These are phyloP conservation scores for Sporopachydermia quercuum DNA, from an alignment of 805 yeast species.

Conservation along the genomic window DNA sequence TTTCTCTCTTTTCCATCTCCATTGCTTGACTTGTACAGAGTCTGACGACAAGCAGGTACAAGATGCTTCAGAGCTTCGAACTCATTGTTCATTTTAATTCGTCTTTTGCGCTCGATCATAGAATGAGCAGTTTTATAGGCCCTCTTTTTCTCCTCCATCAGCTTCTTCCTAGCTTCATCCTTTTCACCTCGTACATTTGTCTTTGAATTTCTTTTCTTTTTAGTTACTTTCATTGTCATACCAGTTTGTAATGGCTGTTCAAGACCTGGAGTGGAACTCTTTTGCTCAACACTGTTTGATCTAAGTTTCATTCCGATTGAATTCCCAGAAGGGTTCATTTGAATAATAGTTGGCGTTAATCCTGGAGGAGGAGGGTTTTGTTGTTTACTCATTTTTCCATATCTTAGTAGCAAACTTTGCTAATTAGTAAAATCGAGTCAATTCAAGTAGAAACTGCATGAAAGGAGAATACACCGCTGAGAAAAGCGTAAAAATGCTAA, in stretches of 20 bases:
- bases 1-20: background rate
- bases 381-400: no score
- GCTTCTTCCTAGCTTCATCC: background rate
- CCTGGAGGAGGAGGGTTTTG: background rate
- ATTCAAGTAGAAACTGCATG: no score
- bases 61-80: slow-evolving; percentile 66
- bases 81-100: slow-evolving; percentile 69
- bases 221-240: no score
- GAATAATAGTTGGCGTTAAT: background rate
- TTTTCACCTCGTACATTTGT: no score
- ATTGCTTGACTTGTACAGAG: slow-evolving; percentile 14
- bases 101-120: slow-evolving; percentile 63
- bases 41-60: slow-evolving; percentile 63
- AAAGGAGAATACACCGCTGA: no score
- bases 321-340: background rate
- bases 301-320: background rate
- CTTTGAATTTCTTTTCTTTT: no score
- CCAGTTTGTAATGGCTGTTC: no score
- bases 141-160: slow-evolving; percentile 24
- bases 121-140: slow-evolving; percentile 52
- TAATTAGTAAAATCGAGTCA: no score
- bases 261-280: no score
- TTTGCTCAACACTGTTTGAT: no score
- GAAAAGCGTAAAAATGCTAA: no score
- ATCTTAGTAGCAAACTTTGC: no score